These are phyloP conservation scores for Calophaca sinica DNA, from an alignment of 306 rosid genomes.

Conservation along the genomic window DNA sequence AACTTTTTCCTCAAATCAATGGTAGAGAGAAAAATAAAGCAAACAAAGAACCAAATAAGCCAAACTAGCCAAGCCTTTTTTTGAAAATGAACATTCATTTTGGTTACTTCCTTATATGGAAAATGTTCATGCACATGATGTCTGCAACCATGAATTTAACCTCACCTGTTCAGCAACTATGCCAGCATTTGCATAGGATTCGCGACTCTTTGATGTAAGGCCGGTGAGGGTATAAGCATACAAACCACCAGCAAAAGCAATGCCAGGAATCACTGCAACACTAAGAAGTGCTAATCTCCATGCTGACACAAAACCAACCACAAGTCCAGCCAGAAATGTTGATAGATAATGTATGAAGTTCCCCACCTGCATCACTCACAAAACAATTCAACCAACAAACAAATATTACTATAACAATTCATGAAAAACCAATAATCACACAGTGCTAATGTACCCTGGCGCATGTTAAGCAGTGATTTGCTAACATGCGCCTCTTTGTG, in stretches of 20 bases:
- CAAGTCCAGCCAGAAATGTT: conserved; percentile 94
- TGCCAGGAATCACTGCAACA: conserved; percentile 97
- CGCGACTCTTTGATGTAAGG: conserved; percentile 93
- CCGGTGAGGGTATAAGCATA: conserved; percentile 98
- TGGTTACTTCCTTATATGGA: conserved; percentile 13
- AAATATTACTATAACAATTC: not conserved
- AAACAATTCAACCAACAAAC: conserved; percentile 9
- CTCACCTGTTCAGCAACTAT: conserved; percentile 94
- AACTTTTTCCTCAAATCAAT: conserved; percentile 19
- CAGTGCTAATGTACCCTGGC: not conserved
- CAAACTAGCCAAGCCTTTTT: not conserved
- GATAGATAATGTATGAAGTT: conserved; percentile 98
- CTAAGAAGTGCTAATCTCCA: conserved; percentile 96
- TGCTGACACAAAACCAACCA: conserved; percentile 98
- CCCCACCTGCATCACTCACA: conserved; percentile 69
- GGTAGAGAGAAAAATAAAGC: not conserved
- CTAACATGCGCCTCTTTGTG: not conserved
- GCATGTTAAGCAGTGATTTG: not conserved
- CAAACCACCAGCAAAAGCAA: conserved; percentile 97
- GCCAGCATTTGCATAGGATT: conserved; percentile 97
- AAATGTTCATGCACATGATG: conserved; percentile 19
- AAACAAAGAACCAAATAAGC: not conserved
- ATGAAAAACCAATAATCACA: not conserved
- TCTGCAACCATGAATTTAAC: conserved; percentile 20
- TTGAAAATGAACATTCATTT: not conserved